phyloP scores from a whole-genome alignment of 805 yeast genomes.

The Saccharomycopsis javanensis region DNA sequence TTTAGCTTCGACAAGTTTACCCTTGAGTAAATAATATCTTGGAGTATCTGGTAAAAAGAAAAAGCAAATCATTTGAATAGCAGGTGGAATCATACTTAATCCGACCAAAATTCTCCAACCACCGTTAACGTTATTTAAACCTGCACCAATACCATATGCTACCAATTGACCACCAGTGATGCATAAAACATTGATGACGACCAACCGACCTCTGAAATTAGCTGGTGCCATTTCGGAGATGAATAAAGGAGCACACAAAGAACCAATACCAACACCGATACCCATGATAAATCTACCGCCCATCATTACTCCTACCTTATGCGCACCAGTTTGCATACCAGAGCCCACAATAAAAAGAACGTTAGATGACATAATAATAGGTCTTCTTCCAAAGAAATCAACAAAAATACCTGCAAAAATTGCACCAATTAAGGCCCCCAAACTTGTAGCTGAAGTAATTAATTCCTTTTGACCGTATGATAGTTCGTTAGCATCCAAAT shows the following conservation, averaged over 20 bases:
- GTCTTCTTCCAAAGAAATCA: constrained; percentile 76
- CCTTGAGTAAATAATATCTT: constrained; percentile 70
- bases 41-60: constrained; percentile 93
- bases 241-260: constrained; percentile 88
- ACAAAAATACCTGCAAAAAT: constrained; percentile 72
- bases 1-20: constrained; percentile 54
- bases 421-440: constrained; percentile 84
- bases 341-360: constrained; percentile 78
- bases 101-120: constrained; percentile 96
- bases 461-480: constrained; percentile 77
- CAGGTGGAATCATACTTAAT: constrained; percentile 80
- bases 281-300: constrained; percentile 90
- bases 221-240: constrained; percentile 90
- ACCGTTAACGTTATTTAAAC: constrained; percentile 55
- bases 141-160: constrained; percentile 92
- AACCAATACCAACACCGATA: constrained; percentile 92
- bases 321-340: constrained; percentile 70
- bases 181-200: constrained; percentile 78
- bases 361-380: constrained; percentile 75
- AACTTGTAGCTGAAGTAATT: constrained; percentile 88
- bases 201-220: constrained; percentile 81
- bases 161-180: constrained; percentile 92
- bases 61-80: constrained; percentile 64
- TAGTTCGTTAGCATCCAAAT: constrained; percentile 48
- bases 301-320: constrained; percentile 83